Evolutionary conservation across 768 basidiomycete species (phyloP).

Genomic region (Mycena indigotica): DNA sequence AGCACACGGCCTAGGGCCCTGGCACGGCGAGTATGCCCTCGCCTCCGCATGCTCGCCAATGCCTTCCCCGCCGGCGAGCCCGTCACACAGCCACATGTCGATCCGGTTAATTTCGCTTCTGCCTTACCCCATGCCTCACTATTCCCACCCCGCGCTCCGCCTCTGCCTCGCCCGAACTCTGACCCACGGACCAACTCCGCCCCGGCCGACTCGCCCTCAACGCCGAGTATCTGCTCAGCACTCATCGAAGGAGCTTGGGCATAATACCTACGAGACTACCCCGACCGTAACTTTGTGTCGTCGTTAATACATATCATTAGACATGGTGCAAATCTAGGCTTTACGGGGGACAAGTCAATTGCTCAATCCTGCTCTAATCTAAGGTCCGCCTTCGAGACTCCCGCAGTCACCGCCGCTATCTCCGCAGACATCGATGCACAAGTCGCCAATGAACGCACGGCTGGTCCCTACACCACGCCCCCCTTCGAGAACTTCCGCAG

Average conservation of each 20-base stretch:
- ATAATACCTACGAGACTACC: conserved; percentile 15
- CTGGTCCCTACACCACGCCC: conserved; percentile 18
- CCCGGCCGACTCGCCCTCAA: background rate
- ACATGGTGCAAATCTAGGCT: conserved; percentile 13
- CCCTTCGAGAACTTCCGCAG: conserved; percentile 29
- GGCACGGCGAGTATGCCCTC: conserved; percentile 8
- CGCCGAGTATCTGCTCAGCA: background rate
- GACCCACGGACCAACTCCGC: conserved; percentile 15
- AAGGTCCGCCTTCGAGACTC: conserved; percentile 13
- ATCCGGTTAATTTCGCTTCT: background rate
- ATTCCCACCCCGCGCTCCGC: background rate
- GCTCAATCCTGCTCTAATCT: conserved; percentile 23
- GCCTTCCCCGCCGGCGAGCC: conserved; percentile 2
- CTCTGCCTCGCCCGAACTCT: conserved; percentile 16
- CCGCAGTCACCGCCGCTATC: conserved; percentile 6
- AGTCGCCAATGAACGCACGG: conserved; percentile 7
- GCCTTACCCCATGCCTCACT: background rate
- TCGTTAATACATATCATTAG: conserved; percentile 15
- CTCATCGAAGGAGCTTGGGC: conserved; percentile 15
- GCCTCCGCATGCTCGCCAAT: conserved; percentile 1
- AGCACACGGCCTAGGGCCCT: background rate
- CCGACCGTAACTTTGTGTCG: conserved; percentile 17
- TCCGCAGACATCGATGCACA: conserved; percentile 6
- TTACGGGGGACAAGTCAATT: conserved; percentile 5
- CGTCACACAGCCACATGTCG: background rate